Conservation (phyloP, 441 rosid species). For the Raphanus hybrid region DNA sequence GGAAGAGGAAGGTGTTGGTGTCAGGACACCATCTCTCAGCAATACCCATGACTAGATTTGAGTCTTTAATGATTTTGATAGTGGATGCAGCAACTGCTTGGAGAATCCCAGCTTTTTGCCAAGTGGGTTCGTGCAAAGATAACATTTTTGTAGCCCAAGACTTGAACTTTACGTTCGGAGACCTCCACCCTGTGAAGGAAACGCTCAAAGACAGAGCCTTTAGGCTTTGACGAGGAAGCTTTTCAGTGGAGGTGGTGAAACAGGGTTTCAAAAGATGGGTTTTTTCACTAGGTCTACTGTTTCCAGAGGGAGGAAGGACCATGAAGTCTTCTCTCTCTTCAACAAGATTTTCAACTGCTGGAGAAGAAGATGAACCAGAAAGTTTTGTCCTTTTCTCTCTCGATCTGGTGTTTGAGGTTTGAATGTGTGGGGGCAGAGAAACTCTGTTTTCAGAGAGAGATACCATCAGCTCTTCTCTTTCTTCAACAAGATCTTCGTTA, state of each 20-base stretch:
- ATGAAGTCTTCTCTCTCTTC: neutral
- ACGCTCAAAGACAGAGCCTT: neutral
- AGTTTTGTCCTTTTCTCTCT: too few species aligned
- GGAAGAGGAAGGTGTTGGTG: neutral
- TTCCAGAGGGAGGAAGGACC: neutral
- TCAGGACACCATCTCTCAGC: neutral
- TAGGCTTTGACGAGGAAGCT: slow-evolving; percentile 26
- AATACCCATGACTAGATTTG: neutral
- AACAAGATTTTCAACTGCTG: too few species aligned
- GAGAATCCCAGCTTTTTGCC: neutral
- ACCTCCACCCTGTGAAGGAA: neutral
- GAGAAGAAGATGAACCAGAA: too few species aligned
- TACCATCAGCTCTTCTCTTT: too few species aligned
- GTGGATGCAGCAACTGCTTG: neutral
- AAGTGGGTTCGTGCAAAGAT: neutral
- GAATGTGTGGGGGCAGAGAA: too few species aligned
- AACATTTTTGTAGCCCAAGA: neutral
- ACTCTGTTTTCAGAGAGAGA: too few species aligned
- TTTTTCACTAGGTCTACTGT: neutral
- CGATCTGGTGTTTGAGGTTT: too few species aligned
- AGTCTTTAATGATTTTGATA: neutral
- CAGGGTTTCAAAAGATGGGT: neutral
- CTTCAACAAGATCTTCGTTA: too few species aligned
- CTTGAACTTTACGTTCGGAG: neutral
- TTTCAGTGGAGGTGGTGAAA: neutral